A percentile compares a stretch with the other conserved stretches of the same genome.
Conservation (phyloP, 768 basidiomycete genomes). For the Dendrothele bispora region DNA sequence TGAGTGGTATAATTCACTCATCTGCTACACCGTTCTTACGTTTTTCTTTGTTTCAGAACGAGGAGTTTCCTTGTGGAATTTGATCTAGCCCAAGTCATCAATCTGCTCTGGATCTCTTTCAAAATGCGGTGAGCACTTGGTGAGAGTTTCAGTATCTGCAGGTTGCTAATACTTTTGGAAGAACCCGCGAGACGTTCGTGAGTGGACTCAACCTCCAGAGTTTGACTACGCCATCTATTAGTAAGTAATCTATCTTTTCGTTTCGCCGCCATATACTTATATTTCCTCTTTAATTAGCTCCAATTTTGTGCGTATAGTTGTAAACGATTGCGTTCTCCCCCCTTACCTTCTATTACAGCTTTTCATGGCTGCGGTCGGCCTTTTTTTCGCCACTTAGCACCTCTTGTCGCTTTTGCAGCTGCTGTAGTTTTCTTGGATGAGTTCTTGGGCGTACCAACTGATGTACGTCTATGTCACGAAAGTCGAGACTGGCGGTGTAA, state of each 20-base stretch:
- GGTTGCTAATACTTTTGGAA: constrained; percentile 63
- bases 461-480: constrained; percentile 91
- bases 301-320: background rate
- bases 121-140: constrained; percentile 64
- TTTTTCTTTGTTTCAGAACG: constrained; percentile 43
- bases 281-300: background rate
- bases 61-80: constrained; percentile 94
- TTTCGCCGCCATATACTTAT: too few relatives aligned
- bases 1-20: too few relatives aligned
- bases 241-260: too few relatives aligned
- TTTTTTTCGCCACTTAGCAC: constrained; percentile 96
- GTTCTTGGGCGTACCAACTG: constrained; percentile 86
- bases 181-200: constrained; percentile 89
- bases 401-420: constrained; percentile 81
- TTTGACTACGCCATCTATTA: constrained; percentile 87
- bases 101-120: constrained; percentile 79
- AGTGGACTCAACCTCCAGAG: constrained; percentile 85
- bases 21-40: constrained; percentile 11
- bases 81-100: constrained; percentile 93
- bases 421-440: constrained; percentile 88
- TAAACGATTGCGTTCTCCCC: too few relatives aligned
- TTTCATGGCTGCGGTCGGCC: constrained; percentile 85
- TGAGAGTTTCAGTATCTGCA: background rate
- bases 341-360: too few relatives aligned
- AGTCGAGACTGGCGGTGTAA: constrained; percentile 89